A percentile compares a stretch with the other conserved stretches of the same genome.
phyloP scores from a whole-genome alignment of 2,329 filamentous ascomycete genomes.

The Penicillium verrucosum region DNA sequence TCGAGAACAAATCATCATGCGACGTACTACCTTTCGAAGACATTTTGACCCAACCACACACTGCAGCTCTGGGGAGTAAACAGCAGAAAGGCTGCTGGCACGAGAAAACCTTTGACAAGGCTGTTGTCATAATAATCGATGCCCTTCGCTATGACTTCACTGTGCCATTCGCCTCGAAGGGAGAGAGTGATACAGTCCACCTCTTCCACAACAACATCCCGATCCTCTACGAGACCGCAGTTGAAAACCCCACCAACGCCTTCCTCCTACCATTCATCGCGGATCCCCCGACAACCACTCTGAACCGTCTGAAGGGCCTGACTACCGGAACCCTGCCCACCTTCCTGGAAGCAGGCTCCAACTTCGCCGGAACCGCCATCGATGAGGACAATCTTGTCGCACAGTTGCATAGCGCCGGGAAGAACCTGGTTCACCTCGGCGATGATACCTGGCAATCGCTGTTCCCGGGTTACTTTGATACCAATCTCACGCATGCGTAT shows the following conservation, averaged over 20 bases:
- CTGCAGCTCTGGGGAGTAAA: constrained; percentile 18
- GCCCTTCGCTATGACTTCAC: constrained; percentile 97
- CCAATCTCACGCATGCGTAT: constrained; percentile 80
- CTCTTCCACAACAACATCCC: constrained; percentile 86
- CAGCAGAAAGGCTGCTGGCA: constrained; percentile 82
- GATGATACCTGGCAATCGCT: constrained; percentile 96
- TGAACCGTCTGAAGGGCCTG: constrained; percentile 88
- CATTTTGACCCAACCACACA: constrained; percentile 19
- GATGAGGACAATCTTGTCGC: constrained; percentile 81
- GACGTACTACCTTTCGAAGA: constrained; percentile 62
- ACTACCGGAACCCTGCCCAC: constrained; percentile 94
- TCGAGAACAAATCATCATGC: constrained; percentile 73
- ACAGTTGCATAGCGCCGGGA: constrained; percentile 62
- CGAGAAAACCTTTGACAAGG: constrained; percentile 86
- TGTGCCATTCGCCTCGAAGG: constrained; percentile 63
- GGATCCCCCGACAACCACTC: constrained; percentile 88
- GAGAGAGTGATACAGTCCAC: constrained; percentile 47
- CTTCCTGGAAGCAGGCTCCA: constrained; percentile 89
- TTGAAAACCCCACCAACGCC: constrained; percentile 71
- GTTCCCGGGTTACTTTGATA: constrained; percentile 90
- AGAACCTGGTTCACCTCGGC: constrained; percentile 87
- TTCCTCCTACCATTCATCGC: constrained; percentile 94
- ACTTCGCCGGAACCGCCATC: constrained; percentile 91
- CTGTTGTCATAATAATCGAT: constrained; percentile 86
- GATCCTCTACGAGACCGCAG: constrained; percentile 78